Evolutionary conservation across 2,329 filamentous ascomycete species (phyloP).

Genomic region (Xylariaceae sp.): DNA sequence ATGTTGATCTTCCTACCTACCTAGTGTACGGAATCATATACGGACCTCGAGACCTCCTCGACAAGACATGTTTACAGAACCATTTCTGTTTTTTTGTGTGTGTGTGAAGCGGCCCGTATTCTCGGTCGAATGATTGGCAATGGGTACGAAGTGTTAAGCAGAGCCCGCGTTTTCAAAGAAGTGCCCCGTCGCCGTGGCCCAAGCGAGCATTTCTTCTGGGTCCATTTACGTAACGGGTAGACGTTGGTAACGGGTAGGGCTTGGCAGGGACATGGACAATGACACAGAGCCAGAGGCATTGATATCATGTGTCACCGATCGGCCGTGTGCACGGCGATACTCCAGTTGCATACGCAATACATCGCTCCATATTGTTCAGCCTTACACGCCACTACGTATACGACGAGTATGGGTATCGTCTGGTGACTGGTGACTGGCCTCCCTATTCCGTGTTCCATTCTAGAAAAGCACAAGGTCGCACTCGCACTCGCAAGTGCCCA

Average conservation of each 20-base stretch:
- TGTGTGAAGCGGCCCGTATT: too few species aligned
- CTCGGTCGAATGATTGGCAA: too few species aligned
- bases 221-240: not conserved
- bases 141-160: too few species aligned
- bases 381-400: not conserved
- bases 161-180: too few species aligned
- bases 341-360: not conserved
- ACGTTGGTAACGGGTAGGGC: not conserved
- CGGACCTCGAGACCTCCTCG: too few species aligned
- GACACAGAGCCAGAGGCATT: not conserved
- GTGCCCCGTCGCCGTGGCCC: not conserved
- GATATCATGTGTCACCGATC: constrained; percentile 7
- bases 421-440: too few species aligned
- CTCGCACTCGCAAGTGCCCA: too few species aligned
- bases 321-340: constrained; percentile 1
- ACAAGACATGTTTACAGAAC: too few species aligned
- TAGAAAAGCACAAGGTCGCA: too few species aligned
- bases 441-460: too few species aligned
- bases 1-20: not conserved
- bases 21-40: not conserved
- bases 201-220: not conserved
- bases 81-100: too few species aligned
- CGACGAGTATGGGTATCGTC: too few species aligned
- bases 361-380: not conserved
- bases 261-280: constrained; percentile 6